phyloP scores from a whole-genome alignment of 2,329 filamentous ascomycete species.

The Teratosphaeria epicoccoides region DNA sequence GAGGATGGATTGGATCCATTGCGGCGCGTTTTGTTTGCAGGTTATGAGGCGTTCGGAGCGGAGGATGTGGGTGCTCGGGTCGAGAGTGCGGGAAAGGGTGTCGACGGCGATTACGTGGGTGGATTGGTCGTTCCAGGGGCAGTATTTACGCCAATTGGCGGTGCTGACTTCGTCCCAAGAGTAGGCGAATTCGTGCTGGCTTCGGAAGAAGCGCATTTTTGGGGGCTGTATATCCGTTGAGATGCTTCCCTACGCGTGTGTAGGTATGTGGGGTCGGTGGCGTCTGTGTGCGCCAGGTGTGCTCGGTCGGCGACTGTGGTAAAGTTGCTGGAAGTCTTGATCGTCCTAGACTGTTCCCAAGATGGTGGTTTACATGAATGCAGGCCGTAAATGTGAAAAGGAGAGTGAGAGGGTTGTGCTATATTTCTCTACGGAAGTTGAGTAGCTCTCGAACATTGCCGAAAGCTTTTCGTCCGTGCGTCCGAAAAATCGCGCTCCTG shows the following conservation, averaged over 20 bases:
- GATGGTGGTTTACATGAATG: neutral
- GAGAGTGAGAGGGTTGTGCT: neutral
- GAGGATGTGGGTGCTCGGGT: constrained; percentile 55
- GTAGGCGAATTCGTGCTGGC: constrained; percentile 84
- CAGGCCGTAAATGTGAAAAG: neutral
- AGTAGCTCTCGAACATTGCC: too few relatives aligned
- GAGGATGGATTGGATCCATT: constrained; percentile 71
- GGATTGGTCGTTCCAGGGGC: constrained; percentile 95
- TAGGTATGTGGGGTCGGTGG: neutral
- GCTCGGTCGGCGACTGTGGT: neutral
- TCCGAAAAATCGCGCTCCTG: too few relatives aligned
- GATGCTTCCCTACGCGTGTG: neutral
- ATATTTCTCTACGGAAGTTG: neutral
- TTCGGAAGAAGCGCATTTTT: constrained; percentile 89
- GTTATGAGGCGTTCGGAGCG: constrained; percentile 61
- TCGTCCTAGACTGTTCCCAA: neutral
- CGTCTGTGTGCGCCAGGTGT: neutral
- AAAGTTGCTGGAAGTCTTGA: neutral
- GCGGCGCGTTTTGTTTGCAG: constrained; percentile 56
- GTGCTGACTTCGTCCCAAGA: constrained; percentile 97
- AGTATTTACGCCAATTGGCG: constrained; percentile 98
- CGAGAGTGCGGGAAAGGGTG: constrained; percentile 65
- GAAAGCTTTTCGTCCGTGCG: too few relatives aligned
- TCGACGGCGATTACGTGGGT: constrained; percentile 94
- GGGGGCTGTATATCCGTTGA: neutral